Base-by-base conservation (phyloP, 192 early-diverging fungal species). In the Coemansia sp. region DNA sequence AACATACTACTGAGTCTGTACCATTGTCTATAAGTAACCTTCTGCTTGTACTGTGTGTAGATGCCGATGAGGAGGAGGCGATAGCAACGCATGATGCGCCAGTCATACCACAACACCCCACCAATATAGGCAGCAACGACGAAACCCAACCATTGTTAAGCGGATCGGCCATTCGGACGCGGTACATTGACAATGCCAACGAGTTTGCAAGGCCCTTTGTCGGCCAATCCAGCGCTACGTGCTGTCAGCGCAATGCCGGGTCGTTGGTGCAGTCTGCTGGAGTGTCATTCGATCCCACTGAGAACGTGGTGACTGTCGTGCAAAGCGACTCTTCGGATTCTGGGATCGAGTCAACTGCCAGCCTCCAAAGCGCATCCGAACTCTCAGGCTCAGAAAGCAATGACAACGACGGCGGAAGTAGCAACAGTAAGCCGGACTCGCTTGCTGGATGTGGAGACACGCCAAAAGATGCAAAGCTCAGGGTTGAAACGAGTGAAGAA, bases 191-290 rank as follows among this genome's bases (percentile, higher is more conserved):
- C 47, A 72, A 73, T 46, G 64, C 74, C 6, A 71, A 73, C 61
- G 79, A 82, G 61, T 82, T 71, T 66, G 79, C 79, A 49, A 67
- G 72, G 41, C 74, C 79, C 42, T 73, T 73, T 54, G 67, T 77
- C 54, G 79, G 64, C 19, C 74, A 65, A 26, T 37, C 56, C 4
- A 32, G 21, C 16, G 45, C 39, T n/a, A 13, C 15, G 2, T 49
- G 42, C 0, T 10, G 21, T 22, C 46, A 55, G 26, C 59, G 9
- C 22, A 47, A 2, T 16, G 1, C 57, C 37, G 37, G 39, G 15
- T 13, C 57, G 16, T 59, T 57, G 19, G 55, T 67, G 11, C 56
- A 61, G 40, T 60, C 63, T 1, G 61, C 56, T 40, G 59, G 48
- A 8, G 41, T 42, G 63, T 57, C 68, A 13, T 60, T 76, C 37